phyloP scores from a whole-genome alignment of 2,329 filamentous ascomycete species.

The Fusarium hostae region DNA sequence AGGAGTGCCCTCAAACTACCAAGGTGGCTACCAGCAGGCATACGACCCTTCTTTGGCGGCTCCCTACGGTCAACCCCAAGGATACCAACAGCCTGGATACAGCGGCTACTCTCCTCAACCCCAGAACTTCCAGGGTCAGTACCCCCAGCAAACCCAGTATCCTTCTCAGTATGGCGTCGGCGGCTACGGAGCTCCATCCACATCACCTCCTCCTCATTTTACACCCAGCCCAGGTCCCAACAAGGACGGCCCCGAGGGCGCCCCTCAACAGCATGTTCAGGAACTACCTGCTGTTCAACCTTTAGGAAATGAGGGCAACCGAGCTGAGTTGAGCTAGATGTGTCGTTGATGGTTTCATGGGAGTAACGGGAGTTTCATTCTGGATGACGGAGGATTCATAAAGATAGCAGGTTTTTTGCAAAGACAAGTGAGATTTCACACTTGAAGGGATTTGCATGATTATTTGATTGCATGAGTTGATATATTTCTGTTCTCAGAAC shows the following conservation, averaged over 20 bases:
- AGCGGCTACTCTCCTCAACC: constrained; percentile 38
- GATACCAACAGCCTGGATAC: constrained; percentile 39
- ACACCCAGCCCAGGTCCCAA: constrained; percentile 47
- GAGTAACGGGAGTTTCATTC: constrained; percentile 14
- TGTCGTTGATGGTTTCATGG: background rate
- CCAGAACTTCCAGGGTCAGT: constrained; percentile 30
- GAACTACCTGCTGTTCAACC: constrained; percentile 47
- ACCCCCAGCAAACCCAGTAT: constrained; percentile 42
- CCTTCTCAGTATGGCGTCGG: constrained; percentile 36
- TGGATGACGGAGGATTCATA: background rate
- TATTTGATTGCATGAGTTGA: constrained; percentile 23
- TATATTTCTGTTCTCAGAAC: constrained; percentile 34
- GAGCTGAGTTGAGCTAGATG: constrained; percentile 47
- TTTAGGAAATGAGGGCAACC: constrained; percentile 48
- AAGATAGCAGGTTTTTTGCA: constrained; percentile 9
- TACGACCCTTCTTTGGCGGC: constrained; percentile 41
- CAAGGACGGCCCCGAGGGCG: constrained; percentile 28
- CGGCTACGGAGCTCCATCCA: constrained; percentile 36
- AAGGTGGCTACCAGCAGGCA: constrained; percentile 38
- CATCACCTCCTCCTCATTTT: constrained; percentile 45
- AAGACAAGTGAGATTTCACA: constrained; percentile 12
- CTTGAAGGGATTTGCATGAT: constrained; percentile 23
- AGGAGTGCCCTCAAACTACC: constrained; percentile 44
- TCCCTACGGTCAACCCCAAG: constrained; percentile 38
- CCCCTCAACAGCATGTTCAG: constrained; percentile 31